These are phyloP conservation scores for Picochlorum sp. DNA, from an alignment of 139 green algal genomes.

Conservation along the genomic window DNA sequence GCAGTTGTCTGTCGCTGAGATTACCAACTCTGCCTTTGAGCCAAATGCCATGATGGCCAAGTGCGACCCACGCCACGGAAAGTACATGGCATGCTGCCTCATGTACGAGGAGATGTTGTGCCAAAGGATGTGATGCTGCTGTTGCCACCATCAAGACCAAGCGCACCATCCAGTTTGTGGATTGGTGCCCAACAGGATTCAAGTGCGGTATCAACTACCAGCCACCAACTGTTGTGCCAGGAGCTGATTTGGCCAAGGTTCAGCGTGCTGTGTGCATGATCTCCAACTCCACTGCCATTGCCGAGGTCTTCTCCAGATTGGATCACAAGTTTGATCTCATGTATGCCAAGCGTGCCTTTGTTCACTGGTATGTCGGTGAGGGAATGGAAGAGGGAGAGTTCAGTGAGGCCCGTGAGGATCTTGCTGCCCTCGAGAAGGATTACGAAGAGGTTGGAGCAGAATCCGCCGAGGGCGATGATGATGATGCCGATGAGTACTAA, in stretches of 20 bases:
- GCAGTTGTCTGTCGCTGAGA: slow-evolving; percentile 96
- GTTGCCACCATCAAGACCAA: slow-evolving; percentile 99
- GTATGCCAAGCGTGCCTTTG: slow-evolving; percentile 99
- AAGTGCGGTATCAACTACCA: slow-evolving; percentile 99
- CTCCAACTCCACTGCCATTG: slow-evolving; percentile 97
- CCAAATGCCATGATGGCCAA: slow-evolving; percentile 96
- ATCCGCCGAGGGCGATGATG: slow-evolving; percentile 50
- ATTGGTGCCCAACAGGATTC: slow-evolving; percentile 99
- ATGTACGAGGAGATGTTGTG: slow-evolving; percentile 99
- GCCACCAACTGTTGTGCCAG: slow-evolving; percentile 94
- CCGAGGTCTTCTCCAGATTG: slow-evolving; percentile 94
- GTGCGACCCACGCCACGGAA: slow-evolving; percentile 89
- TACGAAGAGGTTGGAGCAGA: slow-evolving; percentile 93
- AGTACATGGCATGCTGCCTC: slow-evolving; percentile 99
- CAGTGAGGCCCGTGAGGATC: slow-evolving; percentile 86
- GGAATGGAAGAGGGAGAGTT: slow-evolving; percentile 92
- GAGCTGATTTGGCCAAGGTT: slow-evolving; percentile 97
- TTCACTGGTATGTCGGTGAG: slow-evolving; percentile 99
- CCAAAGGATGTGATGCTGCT: slow-evolving; percentile 96
- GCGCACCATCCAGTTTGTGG: slow-evolving; percentile 96
- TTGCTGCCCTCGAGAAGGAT: slow-evolving; percentile 97
- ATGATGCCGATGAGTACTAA: slow-evolving; percentile 23
- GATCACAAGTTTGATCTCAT: slow-evolving; percentile 99
- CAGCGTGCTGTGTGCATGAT: slow-evolving; percentile 99
- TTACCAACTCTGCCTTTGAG: slow-evolving; percentile 96